These are phyloP conservation scores for rapeseed (Brassica napus) DNA, from an alignment of 345 rosid genomes.

Conservation along the genomic window Da-Ae NC_063442.1:4630501-4631000, in stretches of 20 bases:
- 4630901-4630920: not conserved
- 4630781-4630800: not conserved
- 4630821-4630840: not conserved
- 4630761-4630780: not conserved
- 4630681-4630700: slow-evolving; percentile 20
- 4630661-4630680: slow-evolving; percentile 28
- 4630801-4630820: not conserved
- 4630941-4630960: not conserved
- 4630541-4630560: slow-evolving; percentile 23
- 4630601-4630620: not conserved
- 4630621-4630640: slow-evolving; percentile 19
- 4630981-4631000: not conserved
- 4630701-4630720: not conserved
- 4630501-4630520: slow-evolving; percentile 83
- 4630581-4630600: slow-evolving; percentile 13
- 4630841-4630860: not conserved
- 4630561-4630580: not conserved
- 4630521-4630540: slow-evolving; percentile 28
- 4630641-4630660: not conserved
- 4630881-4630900: not conserved
- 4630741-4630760: not conserved
- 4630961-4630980: not conserved
- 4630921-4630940: not conserved
- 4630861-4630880: not conserved
- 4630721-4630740: not conserved